Conservation (phyloP, 139 green algal species). For the Chlamydomonas urium region DNA sequence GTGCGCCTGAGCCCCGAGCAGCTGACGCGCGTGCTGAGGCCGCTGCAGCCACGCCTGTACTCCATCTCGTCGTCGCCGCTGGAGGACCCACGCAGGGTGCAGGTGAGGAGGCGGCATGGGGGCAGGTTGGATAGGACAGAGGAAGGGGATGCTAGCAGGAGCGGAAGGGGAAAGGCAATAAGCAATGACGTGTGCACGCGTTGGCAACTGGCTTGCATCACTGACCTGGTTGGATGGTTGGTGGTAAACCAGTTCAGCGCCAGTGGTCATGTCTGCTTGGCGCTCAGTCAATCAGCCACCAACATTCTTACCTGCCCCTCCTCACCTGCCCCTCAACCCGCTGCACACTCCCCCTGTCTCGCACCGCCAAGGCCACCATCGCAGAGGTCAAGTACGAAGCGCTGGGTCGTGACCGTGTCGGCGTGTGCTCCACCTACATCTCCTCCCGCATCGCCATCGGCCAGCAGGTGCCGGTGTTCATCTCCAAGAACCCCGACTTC, state of each 20-base stretch:
- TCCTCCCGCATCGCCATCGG: slow-evolving; percentile 47
- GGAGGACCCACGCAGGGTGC: slow-evolving; percentile 21
- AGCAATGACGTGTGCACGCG: too few species aligned
- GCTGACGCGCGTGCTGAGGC: slow-evolving; percentile 55
- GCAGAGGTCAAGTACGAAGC: slow-evolving; percentile 59
- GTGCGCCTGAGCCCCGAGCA: slow-evolving; percentile 10
- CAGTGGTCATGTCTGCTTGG: too few species aligned
- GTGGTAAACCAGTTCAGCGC: too few species aligned
- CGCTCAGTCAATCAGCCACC: too few species aligned
- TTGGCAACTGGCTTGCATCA: too few species aligned
- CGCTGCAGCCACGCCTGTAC: slow-evolving; percentile 84
- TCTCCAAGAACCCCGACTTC: slow-evolving; percentile 78
- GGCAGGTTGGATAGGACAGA: too few species aligned
- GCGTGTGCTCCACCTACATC: slow-evolving; percentile 73
- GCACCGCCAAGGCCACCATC: slow-evolving; percentile 33
- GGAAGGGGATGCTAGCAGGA: too few species aligned
- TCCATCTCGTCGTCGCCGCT: slow-evolving; percentile 69
- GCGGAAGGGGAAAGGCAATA: too few species aligned
- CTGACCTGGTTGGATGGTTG: too few species aligned
- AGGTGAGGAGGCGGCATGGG: slow-evolving; percentile 30
- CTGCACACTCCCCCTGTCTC: neutral
- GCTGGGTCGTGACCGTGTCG: slow-evolving; percentile 49
- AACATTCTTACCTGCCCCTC: too few species aligned
- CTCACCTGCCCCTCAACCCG: too few species aligned
- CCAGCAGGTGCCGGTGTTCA: neutral